phyloP scores from a whole-genome alignment of 2,329 filamentous ascomycete genomes.

The Mycosphaerelloides madeirae region DNA sequence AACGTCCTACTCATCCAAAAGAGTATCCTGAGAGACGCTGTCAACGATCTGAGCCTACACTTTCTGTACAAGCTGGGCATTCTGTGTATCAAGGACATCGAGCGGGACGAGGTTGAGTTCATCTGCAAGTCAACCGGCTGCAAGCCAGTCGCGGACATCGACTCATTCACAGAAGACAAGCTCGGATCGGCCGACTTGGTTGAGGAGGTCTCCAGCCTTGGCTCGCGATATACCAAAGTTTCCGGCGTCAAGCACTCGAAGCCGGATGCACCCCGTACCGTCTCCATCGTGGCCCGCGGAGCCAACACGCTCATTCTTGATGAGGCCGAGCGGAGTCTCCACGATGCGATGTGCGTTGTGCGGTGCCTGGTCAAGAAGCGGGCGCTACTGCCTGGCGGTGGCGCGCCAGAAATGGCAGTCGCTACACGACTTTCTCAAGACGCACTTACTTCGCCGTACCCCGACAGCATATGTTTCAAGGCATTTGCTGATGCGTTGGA shows the following conservation, averaged over 20 bases:
- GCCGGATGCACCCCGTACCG: slow-evolving; percentile 63
- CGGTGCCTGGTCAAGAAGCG: slow-evolving; percentile 99
- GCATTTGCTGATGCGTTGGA: slow-evolving; percentile 97
- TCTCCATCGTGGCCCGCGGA: slow-evolving; percentile 89
- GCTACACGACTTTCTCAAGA: slow-evolving; percentile 79
- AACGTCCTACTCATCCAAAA: slow-evolving; percentile 98
- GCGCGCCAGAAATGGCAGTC: slow-evolving; percentile 94
- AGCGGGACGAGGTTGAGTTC: slow-evolving; percentile 97
- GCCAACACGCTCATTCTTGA: slow-evolving; percentile 93
- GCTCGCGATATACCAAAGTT: slow-evolving; percentile 89
- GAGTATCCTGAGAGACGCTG: slow-evolving; percentile 92
- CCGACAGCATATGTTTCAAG: slow-evolving; percentile 98
- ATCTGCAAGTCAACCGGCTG: slow-evolving; percentile 98
- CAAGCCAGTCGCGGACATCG: slow-evolving; percentile 97
- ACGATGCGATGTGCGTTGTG: slow-evolving; percentile 96
- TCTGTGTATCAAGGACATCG: slow-evolving; percentile 92
- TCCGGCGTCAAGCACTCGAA: slow-evolving; percentile 75
- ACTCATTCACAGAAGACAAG: slow-evolving; percentile 98
- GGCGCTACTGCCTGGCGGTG: slow-evolving; percentile 94
- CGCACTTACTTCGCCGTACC: slow-evolving; percentile 77
- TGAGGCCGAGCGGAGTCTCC: slow-evolving; percentile 91
- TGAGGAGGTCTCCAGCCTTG: slow-evolving; percentile 82
- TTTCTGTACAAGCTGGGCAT: slow-evolving; percentile 98
- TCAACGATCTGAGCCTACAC: slow-evolving; percentile 95
- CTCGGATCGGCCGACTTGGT: slow-evolving; percentile 88